These are phyloP conservation scores for Physcomitrellopsis africana DNA, from an alignment of 225 moss, liverwort and hornwort genomes.

Conservation along the genomic window DNA sequence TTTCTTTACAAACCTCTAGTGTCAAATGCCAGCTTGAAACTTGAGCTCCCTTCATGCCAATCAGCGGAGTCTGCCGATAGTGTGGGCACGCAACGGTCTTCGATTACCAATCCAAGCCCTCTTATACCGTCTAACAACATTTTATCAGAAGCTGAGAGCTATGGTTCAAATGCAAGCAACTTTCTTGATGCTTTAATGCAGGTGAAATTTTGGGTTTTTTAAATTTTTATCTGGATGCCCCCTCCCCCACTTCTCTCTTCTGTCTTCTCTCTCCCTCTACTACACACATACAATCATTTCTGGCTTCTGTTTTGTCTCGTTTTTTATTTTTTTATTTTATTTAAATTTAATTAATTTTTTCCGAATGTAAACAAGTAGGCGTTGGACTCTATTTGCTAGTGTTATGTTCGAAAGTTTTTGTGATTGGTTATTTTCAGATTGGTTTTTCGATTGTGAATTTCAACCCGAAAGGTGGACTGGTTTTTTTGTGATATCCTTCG, in stretches of 20 bases:
- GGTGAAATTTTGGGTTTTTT: constrained; percentile 23
- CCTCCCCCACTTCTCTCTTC: neutral
- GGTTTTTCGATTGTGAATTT: too few relatives aligned
- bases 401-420: too few relatives aligned
- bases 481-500: neutral
- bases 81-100: constrained; percentile 67
- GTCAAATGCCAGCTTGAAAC: constrained; percentile 63
- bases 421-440: too few relatives aligned
- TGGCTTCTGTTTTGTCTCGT: too few relatives aligned
- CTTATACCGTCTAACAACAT: constrained; percentile 66
- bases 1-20: constrained; percentile 56
- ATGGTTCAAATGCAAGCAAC: constrained; percentile 57
- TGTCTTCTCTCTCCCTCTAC: neutral
- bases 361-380: too few relatives aligned
- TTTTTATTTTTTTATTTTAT: too few relatives aligned
- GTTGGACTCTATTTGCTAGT: too few relatives aligned
- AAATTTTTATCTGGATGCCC: neutral
- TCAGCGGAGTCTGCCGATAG: constrained; percentile 77
- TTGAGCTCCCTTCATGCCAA: constrained; percentile 91
- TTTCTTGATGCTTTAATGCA: constrained; percentile 68
- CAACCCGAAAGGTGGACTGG: too few relatives aligned
- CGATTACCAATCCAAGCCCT: constrained; percentile 54
- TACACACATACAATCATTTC: neutral
- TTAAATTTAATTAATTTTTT: too few relatives aligned
- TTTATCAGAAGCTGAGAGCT: constrained; percentile 69